Base-by-base conservation (phyloP, 768 basidiomycete genomes). In the Suillus spraguei region DNA sequence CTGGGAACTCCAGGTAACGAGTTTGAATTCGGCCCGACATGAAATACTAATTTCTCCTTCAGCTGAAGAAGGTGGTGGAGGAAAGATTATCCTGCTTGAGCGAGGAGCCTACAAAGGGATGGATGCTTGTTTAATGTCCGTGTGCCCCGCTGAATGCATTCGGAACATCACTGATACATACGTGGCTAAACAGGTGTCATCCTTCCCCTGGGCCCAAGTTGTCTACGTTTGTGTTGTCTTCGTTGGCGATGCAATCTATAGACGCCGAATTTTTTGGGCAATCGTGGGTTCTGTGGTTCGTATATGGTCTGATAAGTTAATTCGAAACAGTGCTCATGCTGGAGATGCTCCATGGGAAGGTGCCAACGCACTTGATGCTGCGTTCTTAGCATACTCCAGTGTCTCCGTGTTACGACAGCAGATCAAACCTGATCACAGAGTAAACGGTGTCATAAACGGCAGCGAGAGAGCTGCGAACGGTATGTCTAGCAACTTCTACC, bases 261-360 rank as follows among this genome's bases (percentile, higher is more conserved):
- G 78, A 82, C 20, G 85, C 90, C 2, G 89, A 94, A 72, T 94
- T 85, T 74, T 84, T 84, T 66, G 92, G 92, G 5, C 89, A 86
- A 65, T 81, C 86, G 92, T 92, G 67, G 65, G 84, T 78, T 44
- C 32, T 42, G 50, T 56, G 38, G 28, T 13, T 54, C 32, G 36
- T 55, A 47, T 52, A 38, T 60, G 33, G 38, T 36, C 36, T 32
- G 8, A 64, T 50, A 65, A 36, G 64, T 64, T 38, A 44, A 59
- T 62, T 66, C 17, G 59, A 41, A 63, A 35, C 66, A 92, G 89
- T 52, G 90, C 91, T 6, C 92, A 93, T 68, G 92, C 92, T 17
- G 88, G 87, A n/a, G 83, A 82, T 39, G 85, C 90, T 13, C 93
- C 93, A 4, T 95, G 94, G 87, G 91, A 95, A 74, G 94, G 90